Evolutionary conservation across 208 protist species (phyloP).

Genomic region (Trypanosoma boissoni): DNA sequence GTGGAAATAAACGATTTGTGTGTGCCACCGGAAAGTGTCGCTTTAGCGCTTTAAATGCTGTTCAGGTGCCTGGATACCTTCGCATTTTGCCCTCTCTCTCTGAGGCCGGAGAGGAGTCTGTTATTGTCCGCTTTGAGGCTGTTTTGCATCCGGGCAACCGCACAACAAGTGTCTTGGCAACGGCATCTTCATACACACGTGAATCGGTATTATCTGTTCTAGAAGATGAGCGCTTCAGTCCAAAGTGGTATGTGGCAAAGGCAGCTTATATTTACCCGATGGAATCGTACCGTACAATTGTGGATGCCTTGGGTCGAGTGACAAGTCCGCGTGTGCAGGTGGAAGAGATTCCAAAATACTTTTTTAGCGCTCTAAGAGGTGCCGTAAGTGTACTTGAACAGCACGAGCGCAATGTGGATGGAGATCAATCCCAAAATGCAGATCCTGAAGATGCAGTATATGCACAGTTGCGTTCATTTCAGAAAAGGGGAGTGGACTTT

Average conservation of each 20-base stretch:
- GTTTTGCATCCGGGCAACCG: slow-evolving; percentile 47
- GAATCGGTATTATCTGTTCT: slow-evolving; percentile 32
- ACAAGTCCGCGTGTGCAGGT: slow-evolving; percentile 25
- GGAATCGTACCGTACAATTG: slow-evolving; percentile 43
- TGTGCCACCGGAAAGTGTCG: slow-evolving; percentile 56
- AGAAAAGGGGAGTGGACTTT: slow-evolving; percentile 78
- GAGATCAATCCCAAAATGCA: slow-evolving; percentile 18
- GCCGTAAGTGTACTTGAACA: slow-evolving; percentile 32
- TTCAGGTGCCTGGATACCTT: slow-evolving; percentile 64
- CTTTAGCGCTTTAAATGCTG: slow-evolving; percentile 51
- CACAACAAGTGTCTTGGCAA: slow-evolving; percentile 25
- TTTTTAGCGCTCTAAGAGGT: slow-evolving; percentile 64
- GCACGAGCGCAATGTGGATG: slow-evolving; percentile 40
- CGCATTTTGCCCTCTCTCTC: slow-evolving; percentile 40
- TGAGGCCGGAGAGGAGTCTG: slow-evolving; percentile 22
- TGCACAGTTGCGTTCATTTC: slow-evolving; percentile 71
- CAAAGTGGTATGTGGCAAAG: slow-evolving; percentile 49
- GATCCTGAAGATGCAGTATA: slow-evolving; percentile 70
- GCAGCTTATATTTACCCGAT: slow-evolving; percentile 70
- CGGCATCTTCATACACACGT: slow-evolving; percentile 25
- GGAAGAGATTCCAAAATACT: slow-evolving; percentile 76
- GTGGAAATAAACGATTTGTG: slow-evolving; percentile 53
- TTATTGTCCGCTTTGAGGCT: slow-evolving; percentile 73
- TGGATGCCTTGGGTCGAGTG: slow-evolving; percentile 33
- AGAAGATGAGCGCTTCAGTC: slow-evolving; percentile 38